Evolutionary conservation across 1,284 basidiomycete genomes (phyloP), one percentile per base, ranked within the genome.

Genomic region (Trametes sp.): DNA sequence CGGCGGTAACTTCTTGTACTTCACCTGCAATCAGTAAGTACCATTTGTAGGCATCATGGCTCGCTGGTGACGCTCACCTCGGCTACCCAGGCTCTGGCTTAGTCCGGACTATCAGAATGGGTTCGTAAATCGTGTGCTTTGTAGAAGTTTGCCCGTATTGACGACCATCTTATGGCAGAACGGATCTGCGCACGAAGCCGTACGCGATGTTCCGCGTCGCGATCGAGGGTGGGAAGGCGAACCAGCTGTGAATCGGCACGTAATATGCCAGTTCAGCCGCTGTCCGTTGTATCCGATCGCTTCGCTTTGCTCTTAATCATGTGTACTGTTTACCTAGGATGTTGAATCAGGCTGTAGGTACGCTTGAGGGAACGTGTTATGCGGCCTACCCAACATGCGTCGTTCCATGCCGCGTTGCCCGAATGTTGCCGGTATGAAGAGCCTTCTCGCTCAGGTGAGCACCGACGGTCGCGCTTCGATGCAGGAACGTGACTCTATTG

Each of bases 91-190:
- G 48, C 58, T 70, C 28, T 70, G 69, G 69, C 62, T 70, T 31
- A 63, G 69, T 16, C 69, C 69, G 0, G 67, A 68, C 59, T 70
- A 68, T 59, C 69, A 70, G 42, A 70, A 70, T 46, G 69, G 69
- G 69, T 68, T 35, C 49, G 65, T 45, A 10, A 11, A 4, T n/a
- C 8, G 14, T 5, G 29, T n/a, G 24, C 38, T 29, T 31, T 21
- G 52, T 24, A 26, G 4, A 49, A 8, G 11, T 16, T 21, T 45
- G 21, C 33, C 41, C 23, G 7, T 29, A 6, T 36, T 56, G 44
- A 51, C 14, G 21, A 2, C 33, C 26, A 24, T 26, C 5, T 24
- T 7, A 13, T 19, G 7, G 8, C 23, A 65, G 63, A 23, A 65
- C 63, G 7, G 63, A 65, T 36, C 60, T 65, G 41, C 63, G 63